Conservation (phyloP, 2,329 filamentous ascomycete genomes). For the Dothidotthia symphoricarpi region DNA sequence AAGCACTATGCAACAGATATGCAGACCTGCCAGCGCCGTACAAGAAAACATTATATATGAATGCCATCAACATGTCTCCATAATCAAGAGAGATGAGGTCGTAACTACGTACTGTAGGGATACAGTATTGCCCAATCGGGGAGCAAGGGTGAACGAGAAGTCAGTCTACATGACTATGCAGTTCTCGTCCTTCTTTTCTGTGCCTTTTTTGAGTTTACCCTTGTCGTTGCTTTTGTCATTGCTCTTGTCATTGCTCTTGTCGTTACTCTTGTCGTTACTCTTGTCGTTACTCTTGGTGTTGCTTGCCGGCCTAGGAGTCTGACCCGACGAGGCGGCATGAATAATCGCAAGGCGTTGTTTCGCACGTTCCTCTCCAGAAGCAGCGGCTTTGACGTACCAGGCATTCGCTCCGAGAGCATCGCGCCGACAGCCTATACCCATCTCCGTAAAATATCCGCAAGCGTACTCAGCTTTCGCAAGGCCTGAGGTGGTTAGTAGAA, state of each 20-base stretch:
- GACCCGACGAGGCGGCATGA: constrained; percentile 70
- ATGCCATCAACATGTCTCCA: constrained; percentile 11
- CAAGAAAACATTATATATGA: constrained; percentile 14
- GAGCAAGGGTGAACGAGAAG: too few species aligned
- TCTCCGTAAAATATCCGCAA: constrained; percentile 95
- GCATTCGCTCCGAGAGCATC: constrained; percentile 97
- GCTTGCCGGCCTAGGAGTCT: constrained; percentile 21
- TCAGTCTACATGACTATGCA: constrained; percentile 41
- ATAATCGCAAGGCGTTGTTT: constrained; percentile 85
- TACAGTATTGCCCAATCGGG: not conserved
- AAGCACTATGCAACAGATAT: constrained; percentile 22
- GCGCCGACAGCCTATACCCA: constrained; percentile 92
- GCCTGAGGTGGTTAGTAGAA: constrained; percentile 48
- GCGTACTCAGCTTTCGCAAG: constrained; percentile 79
- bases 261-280: constrained; percentile 24
- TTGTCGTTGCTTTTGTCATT: constrained; percentile 13
- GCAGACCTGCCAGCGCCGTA: constrained; percentile 12
- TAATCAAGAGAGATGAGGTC: constrained; percentile 1
- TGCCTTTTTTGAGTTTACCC: constrained; percentile 34
- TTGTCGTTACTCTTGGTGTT: not conserved
- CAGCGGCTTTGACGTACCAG: constrained; percentile 96
- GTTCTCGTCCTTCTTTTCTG: constrained; percentile 39
- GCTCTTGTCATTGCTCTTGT: too few species aligned
- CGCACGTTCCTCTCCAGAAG: constrained; percentile 85
- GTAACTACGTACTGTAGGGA: not conserved